These are phyloP conservation scores for Arthrobotrys conoides DNA, from an alignment of 2,329 filamentous ascomycete genomes.

Conservation along the genomic window DNA sequence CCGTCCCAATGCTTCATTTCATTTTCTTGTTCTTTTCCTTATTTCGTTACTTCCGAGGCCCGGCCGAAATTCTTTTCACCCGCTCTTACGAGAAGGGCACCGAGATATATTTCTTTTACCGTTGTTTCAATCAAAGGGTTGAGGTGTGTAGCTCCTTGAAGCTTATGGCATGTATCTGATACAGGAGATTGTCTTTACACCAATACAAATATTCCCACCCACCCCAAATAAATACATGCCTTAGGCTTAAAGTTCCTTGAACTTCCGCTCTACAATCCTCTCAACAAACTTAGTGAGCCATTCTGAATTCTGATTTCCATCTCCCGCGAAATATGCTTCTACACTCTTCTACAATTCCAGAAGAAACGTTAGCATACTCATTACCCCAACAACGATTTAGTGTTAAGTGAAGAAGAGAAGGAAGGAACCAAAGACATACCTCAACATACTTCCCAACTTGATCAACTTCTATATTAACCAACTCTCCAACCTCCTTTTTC, in stretches of 20 bases:
- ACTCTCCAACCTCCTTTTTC: constrained; percentile 81
- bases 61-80: not conserved
- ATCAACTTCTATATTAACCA: constrained; percentile 93
- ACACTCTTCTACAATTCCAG: constrained; percentile 60
- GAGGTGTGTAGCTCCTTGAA: no score
- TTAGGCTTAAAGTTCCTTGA: constrained; percentile 30
- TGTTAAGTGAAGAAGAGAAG: not conserved
- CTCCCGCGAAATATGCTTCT: constrained; percentile 65
- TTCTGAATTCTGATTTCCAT: constrained; percentile 70
- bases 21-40: not conserved
- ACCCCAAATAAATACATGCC: not conserved
- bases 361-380: constrained; percentile 4
- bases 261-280: constrained; percentile 79
- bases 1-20: not conserved
- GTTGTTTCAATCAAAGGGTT: not conserved
- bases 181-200: not conserved
- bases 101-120: not conserved
- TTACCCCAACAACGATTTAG: not conserved
- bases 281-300: constrained; percentile 80
- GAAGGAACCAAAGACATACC: constrained; percentile 55
- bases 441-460: constrained; percentile 78
- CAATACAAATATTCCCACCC: not conserved
- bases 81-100: not conserved
- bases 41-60: not conserved
- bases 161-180: not conserved